A percentile compares a stretch with the other conserved stretches of the same genome.
phyloP scores from a whole-genome alignment of 257 asterid genomes.

The Thymus quinquecostatus region DNA sequence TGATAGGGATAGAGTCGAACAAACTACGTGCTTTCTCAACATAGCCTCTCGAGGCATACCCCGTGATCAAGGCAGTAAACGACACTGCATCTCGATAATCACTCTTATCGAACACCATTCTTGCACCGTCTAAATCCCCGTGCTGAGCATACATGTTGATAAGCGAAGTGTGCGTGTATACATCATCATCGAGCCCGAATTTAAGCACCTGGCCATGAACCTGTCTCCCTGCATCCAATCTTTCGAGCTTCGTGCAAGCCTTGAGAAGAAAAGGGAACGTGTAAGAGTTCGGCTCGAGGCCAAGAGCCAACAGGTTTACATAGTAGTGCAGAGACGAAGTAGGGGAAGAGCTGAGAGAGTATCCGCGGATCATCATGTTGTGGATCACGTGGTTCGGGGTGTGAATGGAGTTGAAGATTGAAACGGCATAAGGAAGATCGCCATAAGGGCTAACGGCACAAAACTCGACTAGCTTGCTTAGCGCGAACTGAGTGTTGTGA shows the following conservation, averaged over 20 bases:
- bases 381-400: slow-evolving; percentile 47
- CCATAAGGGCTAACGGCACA: slow-evolving; percentile 51
- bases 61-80: slow-evolving; percentile 51
- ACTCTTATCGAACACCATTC: slow-evolving; percentile 48
- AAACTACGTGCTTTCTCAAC: slow-evolving; percentile 44
- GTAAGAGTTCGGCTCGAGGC: slow-evolving; percentile 47
- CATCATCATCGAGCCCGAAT: slow-evolving; percentile 45
- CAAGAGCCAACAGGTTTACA: slow-evolving; percentile 39
- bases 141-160: slow-evolving; percentile 51
- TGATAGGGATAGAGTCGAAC: slow-evolving; percentile 40
- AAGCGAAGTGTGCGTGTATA: slow-evolving; percentile 47
- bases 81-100: slow-evolving; percentile 48
- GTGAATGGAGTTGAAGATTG: slow-evolving; percentile 44
- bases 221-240: slow-evolving; percentile 34
- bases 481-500: slow-evolving; percentile 52
- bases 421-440: slow-evolving; percentile 42
- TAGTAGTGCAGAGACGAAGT: slow-evolving; percentile 38
- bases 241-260: slow-evolving; percentile 38
- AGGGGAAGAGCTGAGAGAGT: slow-evolving; percentile 39
- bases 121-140: slow-evolving; percentile 44
- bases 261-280: slow-evolving; percentile 56
- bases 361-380: slow-evolving; percentile 55
- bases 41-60: slow-evolving; percentile 42
- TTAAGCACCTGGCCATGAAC: slow-evolving; percentile 50
- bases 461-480: slow-evolving; percentile 49